Evolutionary conservation across 768 basidiomycete species (phyloP), one percentile per base, ranked within the genome.

Genomic region (Panaeolus papilionaceus): DNA sequence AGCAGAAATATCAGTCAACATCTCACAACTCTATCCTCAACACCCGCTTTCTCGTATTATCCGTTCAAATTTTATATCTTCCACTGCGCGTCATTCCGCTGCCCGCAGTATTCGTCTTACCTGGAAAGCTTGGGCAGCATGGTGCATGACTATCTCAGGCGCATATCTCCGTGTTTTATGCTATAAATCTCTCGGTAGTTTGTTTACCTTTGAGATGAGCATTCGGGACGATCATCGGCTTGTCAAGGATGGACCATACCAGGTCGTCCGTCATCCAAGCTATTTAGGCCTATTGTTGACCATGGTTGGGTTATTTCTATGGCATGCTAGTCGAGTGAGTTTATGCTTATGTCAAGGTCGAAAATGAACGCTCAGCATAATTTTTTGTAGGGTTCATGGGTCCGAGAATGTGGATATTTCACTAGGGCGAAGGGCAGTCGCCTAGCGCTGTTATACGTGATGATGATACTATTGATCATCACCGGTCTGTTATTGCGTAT

Each of bases 181-280:
- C 69, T 88, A 83, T 71, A 74, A 78, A 42, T 82, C 81, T 42
- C 78, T 88, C 16, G 86, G 85, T 4, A 72, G 63, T 1, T 71
- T 84, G 51, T 87, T 86, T 72, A 88, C 86, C 0, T 88, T 85
- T 65, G 83, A 86, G 71, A 77, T 86, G 78, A 79, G 78, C 74
- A 83, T 88, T 37, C 80, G 79, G 47, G 73, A 75, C 23, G 77
- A 83, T 63, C 87, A 88, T 65, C 74, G 69, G 64, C 78, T 88
- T 18, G 76, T 88, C 6, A 85, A 80, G 0, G 75, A 77, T 37
- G 86, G 86, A 1, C 86, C 85, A 0, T 88, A 88, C 70, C 66
- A 75, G 1, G 62, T 79, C 26, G 84, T 85, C 9, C 77, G 86
- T 66, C 86, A 88, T 68, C 86, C 86, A 2, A 81, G 81, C n/a